A percentile compares a stretch with the other conserved stretches of the same genome.
Evolutionary conservation across 2,329 filamentous ascomycete species (phyloP).

Genomic region (Verticillium longisporum): DNA sequence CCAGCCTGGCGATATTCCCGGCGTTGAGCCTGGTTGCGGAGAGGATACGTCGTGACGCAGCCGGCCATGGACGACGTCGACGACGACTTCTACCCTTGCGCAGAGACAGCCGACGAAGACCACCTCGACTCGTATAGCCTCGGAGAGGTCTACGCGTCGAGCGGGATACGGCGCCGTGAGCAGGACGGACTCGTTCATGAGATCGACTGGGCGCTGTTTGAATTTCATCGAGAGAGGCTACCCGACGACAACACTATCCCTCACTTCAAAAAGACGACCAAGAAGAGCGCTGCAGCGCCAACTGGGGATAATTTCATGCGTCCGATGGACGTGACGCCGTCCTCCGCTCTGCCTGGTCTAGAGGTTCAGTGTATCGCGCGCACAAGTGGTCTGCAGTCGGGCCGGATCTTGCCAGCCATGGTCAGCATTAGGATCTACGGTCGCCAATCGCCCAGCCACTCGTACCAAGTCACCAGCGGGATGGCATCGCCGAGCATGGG

Average conservation of each 20-base stretch:
- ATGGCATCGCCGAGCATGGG: constrained; percentile 32
- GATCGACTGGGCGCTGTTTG: constrained; percentile 91
- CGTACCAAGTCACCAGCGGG: constrained; percentile 49
- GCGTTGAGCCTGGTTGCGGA: constrained; percentile 67
- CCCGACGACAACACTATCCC: constrained; percentile 67
- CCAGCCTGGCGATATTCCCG: constrained; percentile 70
- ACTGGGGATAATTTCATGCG: constrained; percentile 32
- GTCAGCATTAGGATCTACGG: constrained; percentile 84
- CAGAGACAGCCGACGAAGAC: constrained; percentile 67
- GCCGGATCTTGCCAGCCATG: constrained; percentile 70
- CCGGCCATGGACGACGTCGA: constrained; percentile 84
- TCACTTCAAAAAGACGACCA: constrained; percentile 1
- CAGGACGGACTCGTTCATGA: constrained; percentile 73
- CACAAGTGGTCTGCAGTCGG: constrained; percentile 75
- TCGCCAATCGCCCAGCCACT: constrained; percentile 71
- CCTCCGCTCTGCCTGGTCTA: constrained; percentile 60
- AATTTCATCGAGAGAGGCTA: constrained; percentile 64
- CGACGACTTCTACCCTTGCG: constrained; percentile 73
- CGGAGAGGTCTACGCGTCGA: constrained; percentile 82
- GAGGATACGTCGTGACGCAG: constrained; percentile 78
- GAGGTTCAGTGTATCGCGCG: constrained; percentile 84
- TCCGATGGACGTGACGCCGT: constrained; percentile 53
- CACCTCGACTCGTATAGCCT: constrained; percentile 75
- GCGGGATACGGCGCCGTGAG: constrained; percentile 73
- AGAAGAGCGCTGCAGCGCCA: neutral